phyloP scores from a whole-genome alignment of 2,329 filamentous ascomycete species.

The Polychaeton citri region DNA sequence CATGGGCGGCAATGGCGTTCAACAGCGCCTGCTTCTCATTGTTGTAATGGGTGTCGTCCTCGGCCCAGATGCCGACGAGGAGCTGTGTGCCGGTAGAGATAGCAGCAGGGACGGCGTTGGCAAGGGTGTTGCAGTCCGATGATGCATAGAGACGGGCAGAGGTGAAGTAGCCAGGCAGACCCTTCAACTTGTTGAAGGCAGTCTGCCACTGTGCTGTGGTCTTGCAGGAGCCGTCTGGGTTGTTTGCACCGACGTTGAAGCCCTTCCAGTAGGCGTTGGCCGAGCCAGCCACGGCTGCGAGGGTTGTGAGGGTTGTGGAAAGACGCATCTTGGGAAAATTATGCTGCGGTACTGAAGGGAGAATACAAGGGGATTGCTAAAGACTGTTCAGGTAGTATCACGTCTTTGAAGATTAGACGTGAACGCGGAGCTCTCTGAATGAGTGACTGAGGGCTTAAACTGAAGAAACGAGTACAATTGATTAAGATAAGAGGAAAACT shows the following conservation, averaged over 20 bases:
- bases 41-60: conserved; percentile 37
- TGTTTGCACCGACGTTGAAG: conserved; percentile 29
- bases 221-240: conserved; percentile 27
- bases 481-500: too few species aligned
- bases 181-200: conserved; percentile 25
- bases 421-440: too few species aligned
- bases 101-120: conserved; percentile 42
- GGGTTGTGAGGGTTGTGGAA: conserved; percentile 15
- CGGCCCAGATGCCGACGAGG: conserved; percentile 51
- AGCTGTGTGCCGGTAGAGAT: conserved; percentile 46
- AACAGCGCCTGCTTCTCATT: conserved; percentile 49
- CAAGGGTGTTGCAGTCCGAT: conserved; percentile 40
- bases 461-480: too few species aligned
- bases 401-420: too few species aligned
- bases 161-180: conserved; percentile 41
- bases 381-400: too few species aligned
- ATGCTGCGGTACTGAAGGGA: not conserved
- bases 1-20: conserved; percentile 41
- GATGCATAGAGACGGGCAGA: conserved; percentile 52
- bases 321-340: conserved; percentile 14
- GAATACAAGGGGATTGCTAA: not conserved
- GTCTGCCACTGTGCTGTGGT: conserved; percentile 22
- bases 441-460: too few species aligned
- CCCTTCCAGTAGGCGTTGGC: conserved; percentile 27
- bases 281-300: conserved; percentile 19